These are phyloP conservation scores for Sporothrix sp. DNA, from an alignment of 2,329 filamentous ascomycete species.

Conservation along the genomic window DNA sequence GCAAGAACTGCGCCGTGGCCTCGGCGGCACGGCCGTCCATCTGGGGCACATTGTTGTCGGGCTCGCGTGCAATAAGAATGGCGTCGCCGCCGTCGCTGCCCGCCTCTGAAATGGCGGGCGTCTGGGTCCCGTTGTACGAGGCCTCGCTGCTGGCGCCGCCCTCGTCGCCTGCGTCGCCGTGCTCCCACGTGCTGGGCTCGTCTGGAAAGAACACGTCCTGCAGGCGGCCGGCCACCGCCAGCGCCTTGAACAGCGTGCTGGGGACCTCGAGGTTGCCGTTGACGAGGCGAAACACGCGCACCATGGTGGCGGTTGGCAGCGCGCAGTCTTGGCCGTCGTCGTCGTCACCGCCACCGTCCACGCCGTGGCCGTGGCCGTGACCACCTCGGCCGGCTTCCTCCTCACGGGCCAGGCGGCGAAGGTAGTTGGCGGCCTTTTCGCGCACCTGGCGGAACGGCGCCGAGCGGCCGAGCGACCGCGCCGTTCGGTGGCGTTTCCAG, in stretches of 20 bases:
- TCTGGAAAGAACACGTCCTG: slow-evolving; percentile 15
- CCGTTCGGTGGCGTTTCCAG: slow-evolving; percentile 9
- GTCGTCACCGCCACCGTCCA: background rate
- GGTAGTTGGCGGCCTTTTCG: slow-evolving; percentile 3
- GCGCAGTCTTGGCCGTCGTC: background rate
- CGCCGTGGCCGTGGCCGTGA: background rate
- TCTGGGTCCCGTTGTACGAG: no score
- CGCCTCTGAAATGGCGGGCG: no score
- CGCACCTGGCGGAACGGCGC: slow-evolving; percentile 8
- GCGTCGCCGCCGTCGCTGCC: background rate
- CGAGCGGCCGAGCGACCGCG: slow-evolving; percentile 3
- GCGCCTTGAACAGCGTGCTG: slow-evolving; percentile 13
- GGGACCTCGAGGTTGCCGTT: slow-evolving; percentile 16
- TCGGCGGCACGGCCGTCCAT: background rate
- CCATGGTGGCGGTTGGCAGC: slow-evolving; percentile 5
- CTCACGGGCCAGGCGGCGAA: slow-evolving; percentile 1
- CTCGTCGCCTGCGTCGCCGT: background rate
- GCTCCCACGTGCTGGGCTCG: slow-evolving; percentile 10
- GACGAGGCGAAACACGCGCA: slow-evolving; percentile 15
- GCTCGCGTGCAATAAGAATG: background rate
- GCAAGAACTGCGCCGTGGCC: slow-evolving; percentile 4
- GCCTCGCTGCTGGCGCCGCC: background rate
- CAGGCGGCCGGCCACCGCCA: slow-evolving; percentile 12
- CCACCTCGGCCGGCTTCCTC: background rate
- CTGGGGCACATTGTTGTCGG: background rate